Evolutionary conservation across 345 rosid species (phyloP), one percentile per base, ranked within the genome.

Genomic region (Gossypium stocksii): DNA sequence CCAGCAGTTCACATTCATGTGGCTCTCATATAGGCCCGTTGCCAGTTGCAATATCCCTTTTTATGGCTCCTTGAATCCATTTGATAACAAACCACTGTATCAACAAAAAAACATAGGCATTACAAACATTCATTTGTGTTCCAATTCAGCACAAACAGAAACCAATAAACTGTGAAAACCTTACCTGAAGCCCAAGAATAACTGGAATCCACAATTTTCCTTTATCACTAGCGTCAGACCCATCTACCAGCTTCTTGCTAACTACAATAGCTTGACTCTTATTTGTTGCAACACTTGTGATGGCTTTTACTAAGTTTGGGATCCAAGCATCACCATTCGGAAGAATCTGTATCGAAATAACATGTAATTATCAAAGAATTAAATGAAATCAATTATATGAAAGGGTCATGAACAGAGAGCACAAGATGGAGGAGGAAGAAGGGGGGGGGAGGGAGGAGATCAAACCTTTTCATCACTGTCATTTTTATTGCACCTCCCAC

Each of bases 401-500:
- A 57, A 59, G 15, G 44, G 27, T 22, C 19, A 75, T 8, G 41
- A 54, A 69, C 5, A 59, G 44, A 53, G 4, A 70, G 66, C 74
- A 25, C 38, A 59, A 2, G 57, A 51, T 0, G 13, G 10, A 19
- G 3, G 10, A 2, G 9, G 1, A 4, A 59, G 22, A 58, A 59
- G 17, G 3, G 3, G 41, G 38, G 38, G 38, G 7, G 41, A n/a
- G 41, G 7, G 41, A 1, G 41, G 12, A 52, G 51, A 46, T 23
- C 56, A 72, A 74, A 89, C 97, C 94, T 91, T 91, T 81, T 91
- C 94, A 43, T 88, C 91, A 29, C 41, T 76, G 46, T 86, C 97
- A 52, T 91, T 91, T 86, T 89, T 91, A 76, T 77, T 91, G 90
- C 97, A 91, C 85, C 93, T 87, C 73, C 94, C 91, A 53, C 94